These are phyloP conservation scores for Arthrinium phaeospermum DNA, from an alignment of 2,329 filamentous ascomycete species.

Conservation along the genomic window DNA sequence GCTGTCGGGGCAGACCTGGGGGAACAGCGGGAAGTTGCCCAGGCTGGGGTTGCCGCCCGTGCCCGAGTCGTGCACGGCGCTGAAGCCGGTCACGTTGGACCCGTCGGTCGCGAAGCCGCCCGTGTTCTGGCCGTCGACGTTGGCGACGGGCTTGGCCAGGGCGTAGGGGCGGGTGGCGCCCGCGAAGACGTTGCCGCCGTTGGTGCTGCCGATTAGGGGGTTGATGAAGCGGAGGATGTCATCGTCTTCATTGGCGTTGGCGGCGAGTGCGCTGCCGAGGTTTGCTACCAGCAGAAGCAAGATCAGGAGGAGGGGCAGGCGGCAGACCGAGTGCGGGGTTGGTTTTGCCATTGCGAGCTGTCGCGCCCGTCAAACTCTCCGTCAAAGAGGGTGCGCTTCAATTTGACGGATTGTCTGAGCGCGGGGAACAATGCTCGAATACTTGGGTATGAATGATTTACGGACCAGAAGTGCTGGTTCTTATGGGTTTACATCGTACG, in stretches of 20 bases:
- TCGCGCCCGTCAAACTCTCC: neutral
- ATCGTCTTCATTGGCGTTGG: slow-evolving; percentile 17
- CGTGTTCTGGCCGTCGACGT: slow-evolving; percentile 53
- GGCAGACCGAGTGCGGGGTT: neutral
- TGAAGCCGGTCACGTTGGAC: slow-evolving; percentile 56
- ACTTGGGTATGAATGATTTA: neutral
- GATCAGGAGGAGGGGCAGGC: neutral
- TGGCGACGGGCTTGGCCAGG: slow-evolving; percentile 61
- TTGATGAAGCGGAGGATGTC: slow-evolving; percentile 41
- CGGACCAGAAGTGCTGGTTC: neutral
- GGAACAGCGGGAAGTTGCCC: slow-evolving; percentile 54
- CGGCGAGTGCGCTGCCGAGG: neutral
- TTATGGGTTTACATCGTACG: neutral
- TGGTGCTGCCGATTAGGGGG: slow-evolving; percentile 60
- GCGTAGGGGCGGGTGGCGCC: slow-evolving; percentile 61
- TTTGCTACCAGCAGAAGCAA: neutral
- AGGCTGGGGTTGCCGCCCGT: slow-evolving; percentile 51
- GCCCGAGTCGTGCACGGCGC: slow-evolving; percentile 50
- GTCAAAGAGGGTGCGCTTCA: neutral
- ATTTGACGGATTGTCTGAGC: neutral
- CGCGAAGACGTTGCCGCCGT: slow-evolving; percentile 64
- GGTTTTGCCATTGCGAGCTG: neutral
- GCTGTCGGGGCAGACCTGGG: slow-evolving; percentile 45
- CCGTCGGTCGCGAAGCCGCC: slow-evolving; percentile 54
- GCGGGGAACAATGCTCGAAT: neutral